Percentiles rank a stretch among this genome's conserved stretches.
phyloP scores from a whole-genome alignment of 176 grass and related monocot species.

The Secale cereale region DNA sequence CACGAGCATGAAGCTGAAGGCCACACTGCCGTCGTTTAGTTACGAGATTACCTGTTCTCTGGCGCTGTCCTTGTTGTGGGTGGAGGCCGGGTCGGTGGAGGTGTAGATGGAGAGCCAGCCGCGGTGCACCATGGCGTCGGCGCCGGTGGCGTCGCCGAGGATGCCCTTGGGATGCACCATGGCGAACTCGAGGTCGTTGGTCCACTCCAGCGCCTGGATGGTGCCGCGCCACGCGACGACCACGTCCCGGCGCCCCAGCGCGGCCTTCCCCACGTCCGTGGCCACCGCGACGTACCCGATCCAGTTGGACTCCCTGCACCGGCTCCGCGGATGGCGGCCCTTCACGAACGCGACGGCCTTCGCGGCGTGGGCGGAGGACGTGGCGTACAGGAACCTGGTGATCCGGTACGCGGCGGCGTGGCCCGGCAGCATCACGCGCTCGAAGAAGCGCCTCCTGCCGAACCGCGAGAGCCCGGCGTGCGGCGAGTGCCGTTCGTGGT shows the following conservation, averaged over 20 bases:
- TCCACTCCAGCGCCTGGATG: constrained; percentile 54
- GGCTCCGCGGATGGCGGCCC: neutral
- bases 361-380: constrained; percentile 32
- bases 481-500: constrained; percentile 47
- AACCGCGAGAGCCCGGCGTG: constrained; percentile 53
- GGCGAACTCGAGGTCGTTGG: constrained; percentile 64
- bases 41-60: constrained; percentile 40
- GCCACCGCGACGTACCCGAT: constrained; percentile 88
- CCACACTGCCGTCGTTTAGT: no score
- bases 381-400: constrained; percentile 80
- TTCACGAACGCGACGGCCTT: constrained; percentile 48
- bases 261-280: constrained; percentile 52
- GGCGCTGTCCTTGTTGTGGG: constrained; percentile 57
- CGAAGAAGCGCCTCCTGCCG: constrained; percentile 36
- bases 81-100: constrained; percentile 37
- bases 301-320: constrained; percentile 75
- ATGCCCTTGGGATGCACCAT: constrained; percentile 38
- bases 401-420: constrained; percentile 47
- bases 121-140: constrained; percentile 46
- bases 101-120: constrained; percentile 80
- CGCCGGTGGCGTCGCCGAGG: neutral
- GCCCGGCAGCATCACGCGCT: constrained; percentile 30
- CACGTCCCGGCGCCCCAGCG: constrained; percentile 73
- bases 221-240: constrained; percentile 86
- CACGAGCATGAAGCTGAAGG: no score